Conservation (phyloP, 345 rosid genomes). For the Brassica juncea region DNA sequence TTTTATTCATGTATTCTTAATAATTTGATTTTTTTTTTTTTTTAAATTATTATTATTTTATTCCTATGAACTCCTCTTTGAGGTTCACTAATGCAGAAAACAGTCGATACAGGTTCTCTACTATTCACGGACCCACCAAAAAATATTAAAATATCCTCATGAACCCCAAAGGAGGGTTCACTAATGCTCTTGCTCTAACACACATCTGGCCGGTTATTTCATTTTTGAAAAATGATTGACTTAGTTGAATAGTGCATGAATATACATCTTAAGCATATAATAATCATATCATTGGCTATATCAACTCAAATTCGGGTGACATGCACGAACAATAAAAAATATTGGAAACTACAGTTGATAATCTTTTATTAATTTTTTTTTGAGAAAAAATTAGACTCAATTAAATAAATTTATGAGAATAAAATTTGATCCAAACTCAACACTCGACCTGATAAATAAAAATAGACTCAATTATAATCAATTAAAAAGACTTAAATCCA, state of each 20-base stretch:
- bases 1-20: too few species aligned
- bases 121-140: too few species aligned
- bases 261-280: neutral
- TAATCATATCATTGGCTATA: neutral
- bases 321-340: neutral
- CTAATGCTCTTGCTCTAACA: too few species aligned
- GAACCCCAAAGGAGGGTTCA: too few species aligned
- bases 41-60: too few species aligned
- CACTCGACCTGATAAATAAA: neutral
- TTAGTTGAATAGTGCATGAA: neutral
- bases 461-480: neutral
- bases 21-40: too few species aligned
- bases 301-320: neutral
- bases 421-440: neutral
- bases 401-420: neutral
- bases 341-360: neutral
- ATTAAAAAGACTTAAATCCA: neutral
- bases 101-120: too few species aligned
- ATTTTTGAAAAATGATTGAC: neutral
- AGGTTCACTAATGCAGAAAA: too few species aligned
- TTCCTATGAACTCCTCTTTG: too few species aligned
- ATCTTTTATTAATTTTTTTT: neutral
- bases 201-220: neutral
- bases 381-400: too few species aligned
- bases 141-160: too few species aligned